Conservation (phyloP, 116 monocot genomes). For the Phalaenopsis hybrid region DNA sequence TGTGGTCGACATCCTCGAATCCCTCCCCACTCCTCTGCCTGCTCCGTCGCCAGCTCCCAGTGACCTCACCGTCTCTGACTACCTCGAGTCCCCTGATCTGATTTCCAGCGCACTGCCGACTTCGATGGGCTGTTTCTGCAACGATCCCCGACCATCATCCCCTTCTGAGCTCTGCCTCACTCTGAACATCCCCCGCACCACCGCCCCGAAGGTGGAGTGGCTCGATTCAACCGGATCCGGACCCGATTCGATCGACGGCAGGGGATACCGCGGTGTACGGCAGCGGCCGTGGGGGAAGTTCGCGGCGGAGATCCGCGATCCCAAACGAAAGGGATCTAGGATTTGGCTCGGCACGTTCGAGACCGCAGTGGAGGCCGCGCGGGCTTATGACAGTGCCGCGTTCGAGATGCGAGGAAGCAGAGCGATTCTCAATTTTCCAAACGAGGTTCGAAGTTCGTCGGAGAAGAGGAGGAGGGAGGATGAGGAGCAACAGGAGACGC, state of each 20-base stretch:
- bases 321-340: constrained; percentile 31
- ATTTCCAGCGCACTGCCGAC: neutral
- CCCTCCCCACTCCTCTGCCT: constrained; percentile 15
- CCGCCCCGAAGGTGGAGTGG: constrained; percentile 11
- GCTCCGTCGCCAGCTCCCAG: constrained; percentile 27
- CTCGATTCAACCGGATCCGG: neutral
- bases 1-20: neutral
- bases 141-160: neutral
- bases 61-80: constrained; percentile 1
- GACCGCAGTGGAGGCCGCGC: constrained; percentile 38
- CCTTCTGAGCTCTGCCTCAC: constrained; percentile 9
- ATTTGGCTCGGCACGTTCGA: constrained; percentile 58
- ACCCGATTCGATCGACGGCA: constrained; percentile 18
- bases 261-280: constrained; percentile 40
- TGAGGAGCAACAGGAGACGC: constrained; percentile 3
- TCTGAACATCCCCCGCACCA: constrained; percentile 12
- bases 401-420: constrained; percentile 38
- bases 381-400: constrained; percentile 48
- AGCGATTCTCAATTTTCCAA: constrained; percentile 17
- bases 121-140: neutral
- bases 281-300: constrained; percentile 54
- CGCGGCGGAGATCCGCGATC: constrained; percentile 59
- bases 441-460: constrained; percentile 22
- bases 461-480: constrained; percentile 16
- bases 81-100: neutral